Evolutionary conservation across 202 grass and related monocot species (phyloP).

Genomic region (Carex arenaria): DNA sequence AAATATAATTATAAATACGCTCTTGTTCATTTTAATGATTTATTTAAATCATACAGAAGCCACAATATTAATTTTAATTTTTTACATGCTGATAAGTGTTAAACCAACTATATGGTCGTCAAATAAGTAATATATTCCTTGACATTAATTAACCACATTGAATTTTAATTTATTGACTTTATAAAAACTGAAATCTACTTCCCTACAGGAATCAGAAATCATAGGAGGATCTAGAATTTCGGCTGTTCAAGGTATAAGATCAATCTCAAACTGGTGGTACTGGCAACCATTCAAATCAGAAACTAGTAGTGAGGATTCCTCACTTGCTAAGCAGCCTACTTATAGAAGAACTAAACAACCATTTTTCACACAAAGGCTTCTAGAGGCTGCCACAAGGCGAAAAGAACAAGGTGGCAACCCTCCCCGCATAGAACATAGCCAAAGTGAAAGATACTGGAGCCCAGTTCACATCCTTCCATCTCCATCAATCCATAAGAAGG

Average conservation of each 20-base stretch:
- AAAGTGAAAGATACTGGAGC: conserved; percentile 64
- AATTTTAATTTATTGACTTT: not conserved
- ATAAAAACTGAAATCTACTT: not conserved
- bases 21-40: not conserved
- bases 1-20: not conserved
- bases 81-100: not conserved
- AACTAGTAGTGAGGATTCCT: conserved; percentile 23
- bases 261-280: conserved; percentile 85
- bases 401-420: conserved; percentile 25
- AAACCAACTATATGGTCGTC: not conserved
- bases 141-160: not conserved
- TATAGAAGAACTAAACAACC: conserved; percentile 12
- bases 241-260: conserved; percentile 60
- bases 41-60: not conserved
- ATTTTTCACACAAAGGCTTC: conserved; percentile 41
- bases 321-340: conserved; percentile 31
- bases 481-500: not conserved
- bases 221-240: conserved; percentile 46
- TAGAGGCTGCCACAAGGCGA: conserved; percentile 50
- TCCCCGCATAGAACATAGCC: not conserved
- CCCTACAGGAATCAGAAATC: conserved; percentile 43
- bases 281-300: conserved; percentile 48
- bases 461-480: conserved; percentile 56
- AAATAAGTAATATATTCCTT: not conserved
- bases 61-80: not conserved